Evolutionary conservation across 108 stramenopile species (phyloP).

Genomic region (Cyclotella choctawhatcheeana): DNA sequence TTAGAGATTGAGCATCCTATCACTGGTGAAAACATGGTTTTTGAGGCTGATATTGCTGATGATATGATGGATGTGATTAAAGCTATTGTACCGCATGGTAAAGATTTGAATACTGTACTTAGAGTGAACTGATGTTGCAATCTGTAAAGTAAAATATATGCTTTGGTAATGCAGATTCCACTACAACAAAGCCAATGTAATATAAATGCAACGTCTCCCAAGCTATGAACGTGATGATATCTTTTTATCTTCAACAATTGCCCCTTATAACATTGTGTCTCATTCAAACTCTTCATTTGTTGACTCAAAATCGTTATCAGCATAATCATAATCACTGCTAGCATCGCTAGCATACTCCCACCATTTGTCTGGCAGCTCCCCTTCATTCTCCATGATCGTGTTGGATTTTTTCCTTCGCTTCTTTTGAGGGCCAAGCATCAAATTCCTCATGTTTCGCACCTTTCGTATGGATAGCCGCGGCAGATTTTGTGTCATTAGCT

Average conservation of each 20-base stretch:
- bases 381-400: constrained; percentile 8
- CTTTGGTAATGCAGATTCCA: too few relatives aligned
- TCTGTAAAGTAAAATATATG: too few relatives aligned
- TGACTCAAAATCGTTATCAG: too few relatives aligned
- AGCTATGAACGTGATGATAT: too few relatives aligned
- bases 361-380: constrained; percentile 10
- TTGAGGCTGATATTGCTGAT: constrained; percentile 83
- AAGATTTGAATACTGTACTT: neutral
- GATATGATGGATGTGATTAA: constrained; percentile 81
- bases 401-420: constrained; percentile 3
- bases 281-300: too few relatives aligned
- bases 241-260: too few relatives aligned
- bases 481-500: neutral
- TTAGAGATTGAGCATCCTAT: constrained; percentile 90
- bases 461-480: neutral
- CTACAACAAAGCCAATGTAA: too few relatives aligned
- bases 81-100: constrained; percentile 66
- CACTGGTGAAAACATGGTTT: constrained; percentile 80
- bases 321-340: too few relatives aligned
- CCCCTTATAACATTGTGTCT: too few relatives aligned
- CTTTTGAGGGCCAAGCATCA: constrained; percentile 17
- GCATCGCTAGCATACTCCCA: constrained; percentile 21
- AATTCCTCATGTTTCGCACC: neutral
- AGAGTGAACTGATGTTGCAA: too few relatives aligned
- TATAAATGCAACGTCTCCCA: too few relatives aligned